Base-by-base conservation (phyloP, 345 rosid species). In the Draba incana region DNA sequence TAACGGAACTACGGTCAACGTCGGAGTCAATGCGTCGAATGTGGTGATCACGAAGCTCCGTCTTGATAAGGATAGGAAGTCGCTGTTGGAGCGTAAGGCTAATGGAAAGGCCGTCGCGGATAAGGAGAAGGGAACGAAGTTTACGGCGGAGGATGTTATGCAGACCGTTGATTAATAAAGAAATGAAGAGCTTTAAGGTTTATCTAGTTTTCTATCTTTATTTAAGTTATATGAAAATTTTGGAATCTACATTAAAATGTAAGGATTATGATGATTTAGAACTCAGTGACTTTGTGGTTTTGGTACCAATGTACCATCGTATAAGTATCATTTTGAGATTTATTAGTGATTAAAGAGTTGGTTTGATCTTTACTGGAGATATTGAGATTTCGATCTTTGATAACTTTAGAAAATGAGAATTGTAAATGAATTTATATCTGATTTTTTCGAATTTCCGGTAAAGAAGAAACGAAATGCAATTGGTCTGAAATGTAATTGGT, bases 71-170 rank as follows among this genome's bases (percentile, higher is more conserved):
- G 93, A 87, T 33, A 24, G 90, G 28, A 87, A 85, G 68, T 79
- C 84, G 0, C 57, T 85, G 23, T 75, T 87, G 39, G 93, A 85
- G 15, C 81, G 88, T 33, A 88, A 85, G 76, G 90, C 94, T 2
- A 85, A 80, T 80, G 90, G 93, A 3, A 85, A 87, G 1, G 84
- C 87, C 2, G 90, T 83, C 1, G 87, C 87, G 0, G 90, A 85
- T 15, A 85, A 84, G 79, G 88, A 88, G 39, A 88, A 85, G 83
- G 94, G 90, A 5, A 82, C 86, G 0, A 85, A 88, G 81, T 85
- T 85, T 69, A 70, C 86, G 0, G 83, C 87, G 0, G 94, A 80
- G 33, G 94, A 85, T 80, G 80, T 88, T 33, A 85, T 85, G 90
- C 90, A 88, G 81, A 82, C 6, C 59, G 80, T 88, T 0, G 90